These are phyloP conservation scores for Nannochloris sp. DNA, from an alignment of 139 green algal genomes.

Conservation along the genomic window DNA sequence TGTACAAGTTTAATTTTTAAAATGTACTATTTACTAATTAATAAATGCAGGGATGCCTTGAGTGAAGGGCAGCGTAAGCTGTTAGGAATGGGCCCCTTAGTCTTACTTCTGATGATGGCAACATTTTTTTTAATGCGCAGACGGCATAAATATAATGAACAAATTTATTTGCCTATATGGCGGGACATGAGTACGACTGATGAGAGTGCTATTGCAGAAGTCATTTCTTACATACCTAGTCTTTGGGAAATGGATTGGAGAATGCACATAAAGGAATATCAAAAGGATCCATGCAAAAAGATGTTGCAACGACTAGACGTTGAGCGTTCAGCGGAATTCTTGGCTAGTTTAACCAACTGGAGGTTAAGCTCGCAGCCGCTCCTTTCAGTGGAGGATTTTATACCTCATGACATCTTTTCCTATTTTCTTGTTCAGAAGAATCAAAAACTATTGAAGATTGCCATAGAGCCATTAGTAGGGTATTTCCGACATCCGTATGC, in stretches of 20 bases:
- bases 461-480: not conserved
- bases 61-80: not conserved
- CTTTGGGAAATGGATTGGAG: not conserved
- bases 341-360: not conserved
- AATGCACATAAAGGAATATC: not conserved
- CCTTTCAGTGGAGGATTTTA: not conserved
- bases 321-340: not conserved
- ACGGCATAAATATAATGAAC: too few relatives aligned
- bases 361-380: too few relatives aligned
- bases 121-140: too few relatives aligned
- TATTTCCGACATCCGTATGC: not conserved
- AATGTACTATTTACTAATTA: too few relatives aligned
- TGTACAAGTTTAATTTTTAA: not conserved
- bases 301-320: not conserved
- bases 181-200: too few relatives aligned
- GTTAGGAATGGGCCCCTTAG: not conserved
- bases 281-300: not conserved
- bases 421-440: not conserved
- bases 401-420: not conserved
- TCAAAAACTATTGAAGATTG: not conserved
- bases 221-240: not conserved
- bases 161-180: too few relatives aligned
- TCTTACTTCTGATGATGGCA: too few relatives aligned
- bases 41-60: not conserved
- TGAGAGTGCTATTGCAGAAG: too few relatives aligned